Conservation (phyloP, 768 basidiomycete species). For the Tylopilus rubrobrunneus region DNA sequence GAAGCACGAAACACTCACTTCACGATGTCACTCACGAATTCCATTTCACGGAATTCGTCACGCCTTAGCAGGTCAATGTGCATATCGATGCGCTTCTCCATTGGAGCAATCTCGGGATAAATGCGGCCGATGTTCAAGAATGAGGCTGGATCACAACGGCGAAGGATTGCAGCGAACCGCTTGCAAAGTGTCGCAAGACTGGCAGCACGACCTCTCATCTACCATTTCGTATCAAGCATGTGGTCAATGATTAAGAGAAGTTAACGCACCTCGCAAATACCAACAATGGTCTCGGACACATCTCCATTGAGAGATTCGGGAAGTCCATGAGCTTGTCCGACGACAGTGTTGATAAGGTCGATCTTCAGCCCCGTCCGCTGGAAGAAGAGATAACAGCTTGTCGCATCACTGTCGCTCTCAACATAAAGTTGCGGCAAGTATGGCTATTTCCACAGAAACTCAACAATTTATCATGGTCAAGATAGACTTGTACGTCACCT, state of each 20-base stretch:
- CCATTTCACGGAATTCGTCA: conserved; percentile 91
- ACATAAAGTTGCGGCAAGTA: conserved; percentile 90
- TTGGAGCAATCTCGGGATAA: conserved; percentile 76
- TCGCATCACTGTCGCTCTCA: conserved; percentile 85
- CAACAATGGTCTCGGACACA: conserved; percentile 85
- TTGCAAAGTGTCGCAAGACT: conserved; percentile 81
- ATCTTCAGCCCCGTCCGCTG: conserved; percentile 82
- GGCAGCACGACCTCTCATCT: conserved; percentile 84
- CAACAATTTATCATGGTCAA: not conserved
- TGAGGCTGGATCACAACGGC: conserved; percentile 74
- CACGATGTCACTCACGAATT: conserved; percentile 85
- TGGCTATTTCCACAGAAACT: conserved; percentile 44
- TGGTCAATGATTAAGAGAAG: not conserved
- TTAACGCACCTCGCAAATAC: conserved; percentile 79
- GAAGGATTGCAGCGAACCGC: conserved; percentile 82
- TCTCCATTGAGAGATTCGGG: conserved; percentile 81
- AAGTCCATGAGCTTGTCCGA: conserved; percentile 78
- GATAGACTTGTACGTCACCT: conserved; percentile 41
- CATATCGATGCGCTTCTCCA: conserved; percentile 91
- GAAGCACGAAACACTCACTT: conserved; percentile 56
- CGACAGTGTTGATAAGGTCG: conserved; percentile 78
- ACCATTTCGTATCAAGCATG: not conserved
- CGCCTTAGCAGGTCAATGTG: conserved; percentile 80
- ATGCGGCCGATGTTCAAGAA: conserved; percentile 85
- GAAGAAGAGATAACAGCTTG: conserved; percentile 90